Conservation (phyloP, 345 rosid genomes). For the Turnera subulata region DNA sequence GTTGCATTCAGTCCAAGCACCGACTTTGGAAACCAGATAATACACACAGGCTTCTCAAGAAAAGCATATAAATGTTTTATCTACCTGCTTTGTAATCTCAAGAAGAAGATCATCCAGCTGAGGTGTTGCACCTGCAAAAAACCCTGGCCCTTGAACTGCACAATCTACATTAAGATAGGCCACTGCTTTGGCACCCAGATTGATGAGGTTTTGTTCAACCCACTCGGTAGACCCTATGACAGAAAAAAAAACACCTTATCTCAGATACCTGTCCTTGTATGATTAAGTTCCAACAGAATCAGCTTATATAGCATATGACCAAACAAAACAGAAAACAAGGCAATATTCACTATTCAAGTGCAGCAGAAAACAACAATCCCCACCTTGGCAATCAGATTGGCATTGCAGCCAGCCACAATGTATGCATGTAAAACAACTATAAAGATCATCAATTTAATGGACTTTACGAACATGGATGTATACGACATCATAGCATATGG, state of each 20-base stretch:
- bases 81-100: constrained; percentile 73
- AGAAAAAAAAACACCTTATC: constrained; percentile 6
- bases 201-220: constrained; percentile 86
- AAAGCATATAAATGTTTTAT: neutral
- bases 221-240: constrained; percentile 88
- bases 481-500: too few species aligned
- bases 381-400: too few species aligned
- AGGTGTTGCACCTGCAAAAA: constrained; percentile 81
- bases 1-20: neutral
- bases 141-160: constrained; percentile 96
- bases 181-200: constrained; percentile 76
- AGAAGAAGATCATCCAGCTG: constrained; percentile 73
- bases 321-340: too few species aligned
- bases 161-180: constrained; percentile 97
- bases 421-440: too few species aligned
- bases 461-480: too few species aligned
- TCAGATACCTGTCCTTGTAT: too few species aligned
- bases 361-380: too few species aligned
- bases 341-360: too few species aligned
- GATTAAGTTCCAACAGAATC: too few species aligned
- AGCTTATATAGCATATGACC: too few species aligned
- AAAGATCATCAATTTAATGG: too few species aligned
- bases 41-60: constrained; percentile 1
- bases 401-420: too few species aligned
- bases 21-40: neutral